Percentiles rank a stretch among this genome's conserved stretches.
Conservation (phyloP, 2,329 filamentous ascomycete genomes). For the Chaetothyriales sp. region DNA sequence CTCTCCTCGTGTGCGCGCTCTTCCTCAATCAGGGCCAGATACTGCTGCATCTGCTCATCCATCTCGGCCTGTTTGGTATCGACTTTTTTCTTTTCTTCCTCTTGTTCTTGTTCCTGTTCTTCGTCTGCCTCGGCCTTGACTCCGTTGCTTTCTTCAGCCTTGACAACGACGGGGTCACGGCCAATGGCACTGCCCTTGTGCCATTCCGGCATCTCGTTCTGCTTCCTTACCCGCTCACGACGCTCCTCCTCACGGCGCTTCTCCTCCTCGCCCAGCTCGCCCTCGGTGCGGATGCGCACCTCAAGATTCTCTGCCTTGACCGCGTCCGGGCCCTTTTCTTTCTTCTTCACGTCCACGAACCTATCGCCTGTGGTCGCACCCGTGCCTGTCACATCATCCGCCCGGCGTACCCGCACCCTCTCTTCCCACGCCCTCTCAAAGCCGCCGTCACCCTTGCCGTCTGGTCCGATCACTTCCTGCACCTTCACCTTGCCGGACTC, state of each 20-base stretch:
- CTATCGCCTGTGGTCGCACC: constrained; percentile 25
- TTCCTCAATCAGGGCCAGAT: constrained; percentile 13
- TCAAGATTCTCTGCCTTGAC: constrained; percentile 32
- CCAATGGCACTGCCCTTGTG: constrained; percentile 24
- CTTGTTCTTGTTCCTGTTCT: constrained; percentile 13
- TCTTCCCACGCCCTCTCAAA: constrained; percentile 35
- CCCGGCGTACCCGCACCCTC: constrained; percentile 31
- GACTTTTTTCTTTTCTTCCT: constrained; percentile 12
- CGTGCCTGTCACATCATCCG: constrained; percentile 20
- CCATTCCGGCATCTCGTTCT: constrained; percentile 39
- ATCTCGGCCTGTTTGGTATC: constrained; percentile 3
- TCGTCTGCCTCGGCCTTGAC: constrained; percentile 4
- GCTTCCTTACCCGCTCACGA: constrained; percentile 34
- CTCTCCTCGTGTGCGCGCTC: constrained; percentile 9
- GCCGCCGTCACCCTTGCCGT: constrained; percentile 25
- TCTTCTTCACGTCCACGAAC: constrained; percentile 26
- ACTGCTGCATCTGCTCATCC: constrained; percentile 4
- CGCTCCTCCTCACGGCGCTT: constrained; percentile 33
- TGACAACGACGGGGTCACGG: constrained; percentile 2
- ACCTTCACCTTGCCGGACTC: constrained; percentile 9
- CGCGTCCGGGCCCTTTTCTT: constrained; percentile 26
- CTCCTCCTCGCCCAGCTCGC: constrained; percentile 28
- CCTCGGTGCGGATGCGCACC: constrained; percentile 34
- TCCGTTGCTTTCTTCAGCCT: constrained; percentile 1
- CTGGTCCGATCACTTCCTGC: background rate